A percentile compares a stretch with the other conserved stretches of the same genome.
Evolutionary conservation across 352 stramenopile species (phyloP).

Genomic region (Globisporangium carolinianum): DNA sequence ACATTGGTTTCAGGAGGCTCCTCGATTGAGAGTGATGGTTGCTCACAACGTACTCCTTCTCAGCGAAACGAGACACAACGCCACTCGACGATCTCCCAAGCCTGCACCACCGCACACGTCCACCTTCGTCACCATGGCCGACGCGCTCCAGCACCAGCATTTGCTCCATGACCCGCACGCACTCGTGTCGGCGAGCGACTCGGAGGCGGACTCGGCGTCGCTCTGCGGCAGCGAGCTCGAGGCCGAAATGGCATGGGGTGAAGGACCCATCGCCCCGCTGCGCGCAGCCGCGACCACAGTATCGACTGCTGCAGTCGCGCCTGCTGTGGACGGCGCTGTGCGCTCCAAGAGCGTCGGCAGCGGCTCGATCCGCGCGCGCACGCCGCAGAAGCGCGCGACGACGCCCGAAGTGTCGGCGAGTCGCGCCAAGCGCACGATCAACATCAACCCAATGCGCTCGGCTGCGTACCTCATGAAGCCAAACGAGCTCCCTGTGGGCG

Average conservation of each 20-base stretch:
- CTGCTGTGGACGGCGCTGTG: constrained; percentile 12
- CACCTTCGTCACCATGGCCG: constrained; percentile 6
- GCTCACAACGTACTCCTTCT: too few relatives aligned
- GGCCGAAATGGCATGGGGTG: constrained; percentile 69
- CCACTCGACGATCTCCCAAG: too few relatives aligned
- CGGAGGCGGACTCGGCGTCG: constrained; percentile 52
- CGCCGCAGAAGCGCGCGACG: constrained; percentile 51
- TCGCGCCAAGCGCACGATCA: constrained; percentile 70
- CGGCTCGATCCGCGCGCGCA: constrained; percentile 52
- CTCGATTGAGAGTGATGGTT: too few relatives aligned
- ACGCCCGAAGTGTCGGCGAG: constrained; percentile 34
- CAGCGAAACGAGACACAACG: too few relatives aligned
- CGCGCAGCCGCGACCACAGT: constrained; percentile 20
- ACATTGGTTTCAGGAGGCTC: too few relatives aligned
- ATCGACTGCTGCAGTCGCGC: background rate
- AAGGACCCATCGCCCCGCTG: constrained; percentile 68
- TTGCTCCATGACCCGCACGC: constrained; percentile 16
- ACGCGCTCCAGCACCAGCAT: constrained; percentile 2
- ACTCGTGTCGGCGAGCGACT: constrained; percentile 38
- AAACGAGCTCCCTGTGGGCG: constrained; percentile 58
- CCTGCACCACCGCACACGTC: too few relatives aligned
- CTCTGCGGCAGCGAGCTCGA: constrained; percentile 72
- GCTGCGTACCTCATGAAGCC: constrained; percentile 55
- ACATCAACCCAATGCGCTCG: constrained; percentile 71
- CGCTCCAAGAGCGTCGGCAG: constrained; percentile 56